phyloP scores from a whole-genome alignment of 192 early-diverging fungal species.

The Backusella tuberculispora region DNA sequence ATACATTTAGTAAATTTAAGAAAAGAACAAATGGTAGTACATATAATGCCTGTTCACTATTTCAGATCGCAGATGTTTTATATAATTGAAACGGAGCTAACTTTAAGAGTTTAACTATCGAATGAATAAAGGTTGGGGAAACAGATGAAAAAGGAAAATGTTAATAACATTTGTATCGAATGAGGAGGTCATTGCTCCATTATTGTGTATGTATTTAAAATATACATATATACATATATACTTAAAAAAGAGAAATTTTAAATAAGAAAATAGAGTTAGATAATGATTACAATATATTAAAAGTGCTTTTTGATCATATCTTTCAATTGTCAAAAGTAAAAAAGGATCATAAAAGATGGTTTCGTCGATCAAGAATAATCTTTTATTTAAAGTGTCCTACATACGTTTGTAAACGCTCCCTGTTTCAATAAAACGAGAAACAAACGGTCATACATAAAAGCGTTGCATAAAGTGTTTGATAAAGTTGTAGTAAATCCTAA shows the following conservation, averaged over 20 bases:
- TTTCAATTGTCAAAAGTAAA: neutral
- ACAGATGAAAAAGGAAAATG: neutral
- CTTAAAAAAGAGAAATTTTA: neutral
- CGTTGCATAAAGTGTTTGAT: neutral
- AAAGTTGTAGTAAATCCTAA: neutral
- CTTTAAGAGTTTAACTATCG: neutral
- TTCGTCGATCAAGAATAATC: neutral
- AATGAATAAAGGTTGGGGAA: neutral
- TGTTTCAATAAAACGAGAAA: neutral
- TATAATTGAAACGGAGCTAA: neutral
- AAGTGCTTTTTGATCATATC: neutral
- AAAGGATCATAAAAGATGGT: neutral
- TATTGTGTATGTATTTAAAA: neutral
- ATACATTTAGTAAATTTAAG: neutral
- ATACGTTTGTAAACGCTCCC: neutral
- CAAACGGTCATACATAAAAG: neutral
- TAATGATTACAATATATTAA: too few species aligned
- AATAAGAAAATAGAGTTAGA: neutral
- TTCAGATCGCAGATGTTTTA: neutral
- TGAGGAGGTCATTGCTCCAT: neutral
- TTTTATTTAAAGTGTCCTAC: neutral
- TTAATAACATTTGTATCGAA: neutral
- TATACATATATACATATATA: neutral
- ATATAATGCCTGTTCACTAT: neutral
- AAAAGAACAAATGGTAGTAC: neutral